Base-by-base conservation (phyloP, 1,139 yeast species). In the Sporopachydermia cereana region DNA sequence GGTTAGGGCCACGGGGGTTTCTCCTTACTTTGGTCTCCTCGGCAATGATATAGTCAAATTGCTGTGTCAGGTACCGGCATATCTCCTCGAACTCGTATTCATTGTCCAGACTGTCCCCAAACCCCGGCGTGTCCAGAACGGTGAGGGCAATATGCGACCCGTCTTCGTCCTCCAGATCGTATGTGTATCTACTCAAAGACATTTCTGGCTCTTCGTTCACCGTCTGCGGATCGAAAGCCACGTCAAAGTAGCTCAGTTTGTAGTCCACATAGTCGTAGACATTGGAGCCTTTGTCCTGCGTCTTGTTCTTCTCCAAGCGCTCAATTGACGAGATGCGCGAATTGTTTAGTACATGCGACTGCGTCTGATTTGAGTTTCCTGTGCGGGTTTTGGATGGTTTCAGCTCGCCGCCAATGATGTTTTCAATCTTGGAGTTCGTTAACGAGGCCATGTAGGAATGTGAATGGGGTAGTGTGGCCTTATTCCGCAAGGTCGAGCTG, bases 1-100 rank as follows among this genome's bases (percentile, higher is more conserved):
- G 71, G 17, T 34, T 34, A 7, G 39, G 39, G 54, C 82, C 80
- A 44, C 84, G 63, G 2, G 89, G 89, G 58, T 82, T 81, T 62
- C 98, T 78, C 64, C 84, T 79, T 53, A 91, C 85, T 51, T 95
- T 75, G 17, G 94, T 81, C 61, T 91, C 97, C 62, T 91, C 97
- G 14, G 85, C 80, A 53, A 91, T 72, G 36, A 89, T 93, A 54
- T 84, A 86, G 62, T 91, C 98, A 61, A 84, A 89, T 62, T 89
- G 96, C 58, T 80, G 85, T 58, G 84, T 91, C 53, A 91, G 68
- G 60, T 79, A 89, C 49, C 75, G 76, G 46, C 80, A 78, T 49
- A 91, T 79, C 52, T 83, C 83, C 31, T 69, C 70, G 57, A 84
- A 83, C 59, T 86, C 5, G 49, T 68, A 50, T 43, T 74, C 76